Evolutionary conservation across 352 stramenopile genomes (phyloP).

Genomic region (Elongisporangium anandrum): DNA sequence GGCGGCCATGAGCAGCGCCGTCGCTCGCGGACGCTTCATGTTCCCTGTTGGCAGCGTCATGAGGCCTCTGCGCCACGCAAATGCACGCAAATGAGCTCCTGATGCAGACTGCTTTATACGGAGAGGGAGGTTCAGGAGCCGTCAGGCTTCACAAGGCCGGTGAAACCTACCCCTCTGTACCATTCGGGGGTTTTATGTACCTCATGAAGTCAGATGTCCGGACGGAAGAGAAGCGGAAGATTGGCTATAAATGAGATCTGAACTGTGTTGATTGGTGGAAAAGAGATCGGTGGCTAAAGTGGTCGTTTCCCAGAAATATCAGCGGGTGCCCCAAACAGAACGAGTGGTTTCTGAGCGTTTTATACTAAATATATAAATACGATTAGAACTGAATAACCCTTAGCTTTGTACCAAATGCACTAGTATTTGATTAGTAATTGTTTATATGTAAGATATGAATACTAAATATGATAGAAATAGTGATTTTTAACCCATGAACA

Average conservation of each 20-base stretch:
- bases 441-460: too few relatives aligned
- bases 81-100: slow-evolving; percentile 1
- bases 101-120: not conserved
- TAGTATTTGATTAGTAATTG: too few relatives aligned
- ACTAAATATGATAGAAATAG: too few relatives aligned
- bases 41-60: not conserved
- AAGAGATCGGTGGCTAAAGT: not conserved
- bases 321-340: not conserved
- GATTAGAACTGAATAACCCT: too few relatives aligned
- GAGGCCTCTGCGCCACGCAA: not conserved
- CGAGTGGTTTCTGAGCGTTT: not conserved
- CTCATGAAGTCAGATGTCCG: not conserved
- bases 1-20: slow-evolving; percentile 4
- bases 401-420: too few relatives aligned
- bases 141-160: not conserved
- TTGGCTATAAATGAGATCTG: not conserved
- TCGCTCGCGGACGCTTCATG: slow-evolving; percentile 7
- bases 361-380: not conserved
- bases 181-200: not conserved
- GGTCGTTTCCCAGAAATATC: not conserved
- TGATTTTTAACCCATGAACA: too few relatives aligned
- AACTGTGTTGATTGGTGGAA: not conserved
- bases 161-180: not conserved
- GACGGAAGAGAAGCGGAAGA: not conserved
- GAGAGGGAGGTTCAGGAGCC: not conserved